A percentile compares a stretch with the other conserved stretches of the same genome.
Conservation (phyloP, 805 yeast species). For the Zygosaccharomyces rouxii region DNA sequence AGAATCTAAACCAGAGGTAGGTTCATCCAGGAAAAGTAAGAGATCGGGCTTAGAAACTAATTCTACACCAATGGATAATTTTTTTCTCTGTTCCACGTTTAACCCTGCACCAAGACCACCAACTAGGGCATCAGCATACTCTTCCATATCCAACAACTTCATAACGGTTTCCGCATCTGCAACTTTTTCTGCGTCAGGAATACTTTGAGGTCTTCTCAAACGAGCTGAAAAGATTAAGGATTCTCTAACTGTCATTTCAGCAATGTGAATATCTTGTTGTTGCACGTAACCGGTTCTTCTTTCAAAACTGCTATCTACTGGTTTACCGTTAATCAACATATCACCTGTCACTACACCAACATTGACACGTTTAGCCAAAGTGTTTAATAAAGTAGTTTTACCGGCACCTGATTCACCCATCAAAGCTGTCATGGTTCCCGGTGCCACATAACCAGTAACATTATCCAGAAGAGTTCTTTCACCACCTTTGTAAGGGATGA, state of each 20-base stretch:
- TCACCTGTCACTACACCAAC: constrained; percentile 54
- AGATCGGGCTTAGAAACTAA: constrained; percentile 45
- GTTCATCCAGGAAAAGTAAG: constrained; percentile 47
- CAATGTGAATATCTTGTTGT: constrained; percentile 51
- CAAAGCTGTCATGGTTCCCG: constrained; percentile 56
- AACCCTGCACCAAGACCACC: constrained; percentile 43
- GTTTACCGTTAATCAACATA: constrained; percentile 50
- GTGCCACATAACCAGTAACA: constrained; percentile 44
- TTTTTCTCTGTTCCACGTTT: constrained; percentile 43
- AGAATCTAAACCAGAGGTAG: constrained; percentile 51
- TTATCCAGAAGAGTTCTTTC: constrained; percentile 49
- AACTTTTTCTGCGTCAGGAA: constrained; percentile 38
- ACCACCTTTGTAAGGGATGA: constrained; percentile 36
- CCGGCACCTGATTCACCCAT: constrained; percentile 69
- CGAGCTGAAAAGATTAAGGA: constrained; percentile 46
- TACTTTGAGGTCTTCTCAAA: constrained; percentile 46
- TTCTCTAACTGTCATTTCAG: constrained; percentile 35
- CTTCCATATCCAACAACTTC: constrained; percentile 45
- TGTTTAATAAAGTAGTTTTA: constrained; percentile 54
- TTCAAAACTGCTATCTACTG: constrained; percentile 46
- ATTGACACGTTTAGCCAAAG: constrained; percentile 47
- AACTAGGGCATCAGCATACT: constrained; percentile 51
- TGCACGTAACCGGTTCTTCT: constrained; percentile 55
- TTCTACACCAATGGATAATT: constrained; percentile 44
- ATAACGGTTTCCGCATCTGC: constrained; percentile 52